Evolutionary conservation across 2,329 filamentous ascomycete species (phyloP), one percentile per base, ranked within the genome.

Genomic region (Colletotrichum higginsianum): DNA sequence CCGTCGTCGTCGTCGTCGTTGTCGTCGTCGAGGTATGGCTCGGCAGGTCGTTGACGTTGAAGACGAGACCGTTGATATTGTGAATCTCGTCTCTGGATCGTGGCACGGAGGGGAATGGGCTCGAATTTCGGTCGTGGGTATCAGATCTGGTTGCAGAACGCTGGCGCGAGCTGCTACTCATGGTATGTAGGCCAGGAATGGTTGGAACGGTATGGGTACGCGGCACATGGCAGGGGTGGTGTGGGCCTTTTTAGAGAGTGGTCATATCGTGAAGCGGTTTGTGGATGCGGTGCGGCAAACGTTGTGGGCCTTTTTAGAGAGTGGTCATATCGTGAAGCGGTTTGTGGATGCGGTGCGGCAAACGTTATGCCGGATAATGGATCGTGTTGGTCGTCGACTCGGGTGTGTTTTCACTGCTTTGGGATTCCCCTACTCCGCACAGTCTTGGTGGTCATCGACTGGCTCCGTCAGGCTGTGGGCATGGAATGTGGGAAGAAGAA

Each of bases 61-160:
- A 66, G 57, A 72, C 64, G 61, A 74, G 53, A 46, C 67, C 71
- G 67, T 74, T 72, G 38, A 74, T 65, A 42, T 74, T 74, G 72
- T 74, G 73, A 52, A 74, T 74, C 26, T 74, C 73, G 71, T 74
- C 71, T 55, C 71, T 68, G 16, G 72, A 74, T 58, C 70, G 66
- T 42, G 66, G 70, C 21, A 72, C 46, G 44, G 69, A 65, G 57
- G 68, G 64, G 61, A 73, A 72, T 44, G 60, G 65, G 47, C 49
- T 63, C 53, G 53, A 57, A 63, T 60, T 72, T 61, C 61, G 62
- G 61, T 75, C 72, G 58, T 50, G 66, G 63, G 65, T 70, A 60
- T 75, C 69, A 66, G 68, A 70, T 75, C 72, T 66, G 44, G 72
- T 72, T 56, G 73, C 70, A 62, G 73, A 74, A 30, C 65, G 62